These are phyloP conservation scores for Hemileia vastatrix DNA, from an alignment of 1,284 basidiomycete genomes.

Conservation along the genomic window DNA sequence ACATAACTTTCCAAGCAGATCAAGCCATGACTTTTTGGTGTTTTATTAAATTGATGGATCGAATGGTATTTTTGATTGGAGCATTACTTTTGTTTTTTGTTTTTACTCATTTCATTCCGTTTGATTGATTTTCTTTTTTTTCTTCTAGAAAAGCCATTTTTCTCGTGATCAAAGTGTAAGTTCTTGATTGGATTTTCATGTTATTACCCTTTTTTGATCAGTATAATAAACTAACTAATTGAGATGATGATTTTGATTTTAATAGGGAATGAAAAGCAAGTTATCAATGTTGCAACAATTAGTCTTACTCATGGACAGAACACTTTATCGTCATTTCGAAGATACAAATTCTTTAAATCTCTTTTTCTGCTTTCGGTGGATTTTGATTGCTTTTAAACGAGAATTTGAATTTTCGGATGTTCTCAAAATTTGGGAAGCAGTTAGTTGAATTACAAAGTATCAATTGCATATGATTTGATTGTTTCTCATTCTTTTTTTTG, in stretches of 20 bases:
- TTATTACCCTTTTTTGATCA: neutral
- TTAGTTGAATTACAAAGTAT: too few relatives aligned
- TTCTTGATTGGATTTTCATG: neutral
- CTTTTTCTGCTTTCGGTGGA: slow-evolving; percentile 93
- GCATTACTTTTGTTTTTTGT: slow-evolving; percentile 57
- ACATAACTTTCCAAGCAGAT: slow-evolving; percentile 78
- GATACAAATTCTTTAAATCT: slow-evolving; percentile 82
- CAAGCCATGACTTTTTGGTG: slow-evolving; percentile 91
- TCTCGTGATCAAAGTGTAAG: slow-evolving; percentile 22
- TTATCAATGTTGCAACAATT: slow-evolving; percentile 16
- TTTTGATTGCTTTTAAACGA: slow-evolving; percentile 20
- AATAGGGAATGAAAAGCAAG: slow-evolving; percentile 19
- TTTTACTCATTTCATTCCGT: neutral
- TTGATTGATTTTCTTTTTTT: slow-evolving; percentile 14
- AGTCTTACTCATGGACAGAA: slow-evolving; percentile 10
- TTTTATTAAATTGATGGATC: slow-evolving; percentile 86
- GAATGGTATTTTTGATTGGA: slow-evolving; percentile 67
- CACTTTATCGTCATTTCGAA: slow-evolving; percentile 51
- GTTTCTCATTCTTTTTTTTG: neutral
- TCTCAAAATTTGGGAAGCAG: slow-evolving; percentile 71
- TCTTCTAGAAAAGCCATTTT: slow-evolving; percentile 11
- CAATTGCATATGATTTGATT: too few relatives aligned
- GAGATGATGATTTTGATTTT: neutral
- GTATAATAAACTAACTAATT: neutral
- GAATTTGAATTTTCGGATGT: slow-evolving; percentile 47